Percentiles rank a stretch among this genome's conserved stretches.
phyloP scores from a whole-genome alignment of 805 yeast species.

The Nakazawaea molendinolei region DNA sequence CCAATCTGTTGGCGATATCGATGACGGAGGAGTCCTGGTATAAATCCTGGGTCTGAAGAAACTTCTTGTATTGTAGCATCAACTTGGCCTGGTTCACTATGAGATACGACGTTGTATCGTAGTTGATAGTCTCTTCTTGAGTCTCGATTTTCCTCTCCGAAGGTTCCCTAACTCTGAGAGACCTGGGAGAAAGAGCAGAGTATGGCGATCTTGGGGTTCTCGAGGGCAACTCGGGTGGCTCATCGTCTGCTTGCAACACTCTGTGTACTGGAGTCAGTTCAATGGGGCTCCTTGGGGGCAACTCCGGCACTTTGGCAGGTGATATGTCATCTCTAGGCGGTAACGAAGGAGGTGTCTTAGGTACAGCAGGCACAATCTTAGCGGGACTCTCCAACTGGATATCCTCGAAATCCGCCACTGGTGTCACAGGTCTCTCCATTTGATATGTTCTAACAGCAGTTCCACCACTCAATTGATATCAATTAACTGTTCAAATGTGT shows the following conservation, averaged over 20 bases:
- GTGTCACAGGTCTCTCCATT: too few relatives aligned
- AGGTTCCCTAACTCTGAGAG: not conserved
- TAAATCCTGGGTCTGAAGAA: slow-evolving; percentile 3
- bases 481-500: too few relatives aligned
- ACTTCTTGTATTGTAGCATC: not conserved
- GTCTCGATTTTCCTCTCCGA: not conserved
- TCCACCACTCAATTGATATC: too few relatives aligned
- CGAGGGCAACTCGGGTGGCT: slow-evolving; percentile 1
- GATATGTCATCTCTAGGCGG: slow-evolving; percentile 8
- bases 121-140: not conserved
- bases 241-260: not conserved
- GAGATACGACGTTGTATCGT: not conserved
- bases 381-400: slow-evolving; percentile 4
- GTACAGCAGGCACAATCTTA: slow-evolving; percentile 1
- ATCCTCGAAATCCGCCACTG: not conserved
- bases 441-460: too few relatives aligned
- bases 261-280: not conserved
- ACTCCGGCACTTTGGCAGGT: not conserved
- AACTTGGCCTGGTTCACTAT: not conserved
- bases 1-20: not conserved
- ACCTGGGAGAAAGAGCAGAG: not conserved
- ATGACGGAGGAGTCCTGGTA: not conserved
- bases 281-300: too few relatives aligned
- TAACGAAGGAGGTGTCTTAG: slow-evolving; percentile 1
- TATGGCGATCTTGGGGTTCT: not conserved